Evolutionary conservation across 805 yeast species (phyloP), one percentile per base, ranked within the genome.

Genomic region (Myxozyma mucilagina): DNA sequence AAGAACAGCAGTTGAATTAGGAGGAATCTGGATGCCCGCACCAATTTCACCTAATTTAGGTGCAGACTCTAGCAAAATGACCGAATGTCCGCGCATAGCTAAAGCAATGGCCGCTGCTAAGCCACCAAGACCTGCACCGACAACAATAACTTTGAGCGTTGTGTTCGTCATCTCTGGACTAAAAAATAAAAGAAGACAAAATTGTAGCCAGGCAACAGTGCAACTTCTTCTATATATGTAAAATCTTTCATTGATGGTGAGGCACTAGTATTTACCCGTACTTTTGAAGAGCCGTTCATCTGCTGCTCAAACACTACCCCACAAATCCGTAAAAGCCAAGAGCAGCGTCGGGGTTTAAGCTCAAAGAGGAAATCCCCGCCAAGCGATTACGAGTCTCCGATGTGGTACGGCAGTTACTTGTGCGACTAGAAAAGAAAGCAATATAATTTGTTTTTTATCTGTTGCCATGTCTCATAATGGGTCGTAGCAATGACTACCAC

Each of bases 11-110:
- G 67, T 58, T 9, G 73, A 67, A 29, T 71, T 70, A 4, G 76
- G 76, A 16, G 75, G 74, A 34, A 72, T 65, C 61, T 72, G 75
- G 50, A 72, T 72, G 34, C 75, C 75, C 16, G 75, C 75, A n/a
- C 75, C 75, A 43, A 73, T 74, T 59, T 72, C 75, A 6, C 72
- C 72, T 20, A 72, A 61, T 31, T 57, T 65, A 10, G 66, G 60
- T 16, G 75, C 73, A 32, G 69, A 64, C 57, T 72, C 75, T 24
- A 72, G 62, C 18, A 72, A 56, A 3, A 59, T 61, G 24, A 72
- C 75, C 6, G 57, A 49, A 55, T 72, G 75, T n/a, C 74, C 75
- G 14, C 66, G 56, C 34, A 58, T 36, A 11, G 57, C 59, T 51
- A 72, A 60, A 8, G 70, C 73, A 38, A 72, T 68, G 34, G 72